Percentiles rank a stretch among this genome's conserved stretches.
phyloP scores from a whole-genome alignment of 306 rosid genomes.

The Gastrolobium villosum region DNA sequence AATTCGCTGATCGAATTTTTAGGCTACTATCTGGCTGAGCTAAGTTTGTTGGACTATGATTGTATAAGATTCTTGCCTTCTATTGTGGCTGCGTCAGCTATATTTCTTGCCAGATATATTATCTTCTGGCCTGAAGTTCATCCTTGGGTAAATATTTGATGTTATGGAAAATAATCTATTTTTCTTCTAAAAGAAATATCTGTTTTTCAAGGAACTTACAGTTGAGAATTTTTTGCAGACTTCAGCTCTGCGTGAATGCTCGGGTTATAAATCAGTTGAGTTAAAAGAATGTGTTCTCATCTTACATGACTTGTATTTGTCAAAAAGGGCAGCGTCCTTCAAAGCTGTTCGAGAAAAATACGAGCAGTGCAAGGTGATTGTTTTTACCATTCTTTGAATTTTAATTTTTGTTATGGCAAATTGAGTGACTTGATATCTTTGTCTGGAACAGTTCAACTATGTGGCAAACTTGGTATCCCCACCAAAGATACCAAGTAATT shows the following conservation, averaged over 20 bases:
- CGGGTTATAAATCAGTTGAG: conserved; percentile 64
- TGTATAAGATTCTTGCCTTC: conserved; percentile 81
- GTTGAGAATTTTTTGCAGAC: conserved; percentile 51
- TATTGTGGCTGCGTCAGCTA: conserved; percentile 75
- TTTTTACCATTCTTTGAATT: not conserved
- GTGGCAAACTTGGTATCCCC: conserved; percentile 78
- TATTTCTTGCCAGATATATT: conserved; percentile 76
- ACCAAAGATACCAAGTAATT: conserved; percentile 66
- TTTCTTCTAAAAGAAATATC: not conserved
- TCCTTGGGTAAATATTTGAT: conserved; percentile 80
- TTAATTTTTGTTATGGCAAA: not conserved
- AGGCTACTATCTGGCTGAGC: conserved; percentile 76
- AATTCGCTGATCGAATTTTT: conserved; percentile 68
- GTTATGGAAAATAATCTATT: not conserved
- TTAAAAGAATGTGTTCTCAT: conserved; percentile 69
- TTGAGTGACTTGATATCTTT: conserved; percentile 20
- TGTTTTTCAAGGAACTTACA: conserved; percentile 15
- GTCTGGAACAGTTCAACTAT: conserved; percentile 66
- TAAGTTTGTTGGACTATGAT: conserved; percentile 78
- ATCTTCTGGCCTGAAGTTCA: conserved; percentile 55
- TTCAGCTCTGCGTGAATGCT: conserved; percentile 49
- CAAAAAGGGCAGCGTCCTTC: conserved; percentile 72
- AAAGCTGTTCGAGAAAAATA: conserved; percentile 79
- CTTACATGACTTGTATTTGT: conserved; percentile 74
- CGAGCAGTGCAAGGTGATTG: conserved; percentile 74